Conservation (phyloP, 176 grass and related monocot genomes). For the Eleusine indica region DNA sequence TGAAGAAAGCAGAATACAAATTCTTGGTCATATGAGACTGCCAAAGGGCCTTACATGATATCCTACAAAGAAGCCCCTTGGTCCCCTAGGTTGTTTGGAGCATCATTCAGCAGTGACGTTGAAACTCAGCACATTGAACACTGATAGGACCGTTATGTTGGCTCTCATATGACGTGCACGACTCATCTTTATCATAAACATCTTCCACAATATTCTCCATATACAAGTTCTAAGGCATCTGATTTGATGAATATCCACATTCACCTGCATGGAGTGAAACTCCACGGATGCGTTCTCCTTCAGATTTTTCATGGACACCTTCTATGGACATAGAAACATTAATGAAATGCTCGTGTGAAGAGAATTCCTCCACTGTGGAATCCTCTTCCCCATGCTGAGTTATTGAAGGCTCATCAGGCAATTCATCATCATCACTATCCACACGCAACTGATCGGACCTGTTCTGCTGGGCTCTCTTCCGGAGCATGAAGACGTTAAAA, state of each 20-base stretch:
- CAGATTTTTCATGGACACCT: conserved; percentile 47
- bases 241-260: not conserved
- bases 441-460: conserved; percentile 59
- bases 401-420: conserved; percentile 36
- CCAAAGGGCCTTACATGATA: not conserved
- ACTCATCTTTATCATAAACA: conserved; percentile 1
- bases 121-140: conserved; percentile 12
- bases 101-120: not conserved
- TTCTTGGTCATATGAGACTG: not conserved
- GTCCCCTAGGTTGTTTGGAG: not conserved
- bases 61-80: not conserved
- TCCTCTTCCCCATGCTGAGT: conserved; percentile 44
- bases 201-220: not conserved
- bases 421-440: conserved; percentile 91
- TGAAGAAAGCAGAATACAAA: not conserved
- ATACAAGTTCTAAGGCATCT: conserved; percentile 22
- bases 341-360: conserved; percentile 25
- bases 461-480: conserved; percentile 78
- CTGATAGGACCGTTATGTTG: no score
- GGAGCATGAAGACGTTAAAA: conserved; percentile 87
- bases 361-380: conserved; percentile 51
- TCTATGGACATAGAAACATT: conserved; percentile 22
- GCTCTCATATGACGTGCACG: not conserved
- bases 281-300: conserved; percentile 15
- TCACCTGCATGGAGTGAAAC: not conserved